Conservation (phyloP, 2,329 filamentous ascomycete species). For the Verticillium zaregamsianum region DNA sequence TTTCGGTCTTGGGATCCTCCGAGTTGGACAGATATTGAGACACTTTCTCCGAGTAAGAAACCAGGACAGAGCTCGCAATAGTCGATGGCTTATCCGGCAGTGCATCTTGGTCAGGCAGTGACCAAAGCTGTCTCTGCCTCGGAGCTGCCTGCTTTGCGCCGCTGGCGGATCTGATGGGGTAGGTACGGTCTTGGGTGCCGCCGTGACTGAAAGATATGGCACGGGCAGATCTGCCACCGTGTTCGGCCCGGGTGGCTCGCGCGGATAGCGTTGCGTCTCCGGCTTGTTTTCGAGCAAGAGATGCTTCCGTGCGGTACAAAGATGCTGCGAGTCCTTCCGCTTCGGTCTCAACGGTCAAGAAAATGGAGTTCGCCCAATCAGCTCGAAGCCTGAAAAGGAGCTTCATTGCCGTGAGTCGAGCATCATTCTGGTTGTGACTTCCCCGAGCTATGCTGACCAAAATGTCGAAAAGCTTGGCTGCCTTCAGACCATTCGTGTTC, state of each 20-base stretch:
- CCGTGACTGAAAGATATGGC: conserved; percentile 49
- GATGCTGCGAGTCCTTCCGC: conserved; percentile 68
- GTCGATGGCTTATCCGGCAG: conserved; percentile 44
- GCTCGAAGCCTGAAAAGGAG: conserved; percentile 78
- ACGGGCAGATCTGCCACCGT: conserved; percentile 37
- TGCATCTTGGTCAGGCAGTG: conserved; percentile 51
- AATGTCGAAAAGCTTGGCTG: conserved; percentile 56
- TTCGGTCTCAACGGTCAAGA: conserved; percentile 66
- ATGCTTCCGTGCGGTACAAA: conserved; percentile 60
- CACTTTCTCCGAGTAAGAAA: conserved; percentile 29
- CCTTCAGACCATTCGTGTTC: conserved; percentile 61
- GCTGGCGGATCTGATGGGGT: conserved; percentile 37
- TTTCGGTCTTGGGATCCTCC: conserved; percentile 12
- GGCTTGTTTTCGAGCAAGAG: conserved; percentile 44
- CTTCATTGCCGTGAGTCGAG: conserved; percentile 71
- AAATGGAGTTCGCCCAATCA: conserved; percentile 74
- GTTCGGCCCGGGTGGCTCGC: conserved; percentile 41
- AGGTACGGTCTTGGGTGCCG: conserved; percentile 36
- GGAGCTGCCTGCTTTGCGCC: conserved; percentile 25
- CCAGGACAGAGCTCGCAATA: conserved; percentile 46
- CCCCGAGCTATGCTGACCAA: conserved; percentile 61
- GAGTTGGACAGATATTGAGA: conserved; percentile 8
- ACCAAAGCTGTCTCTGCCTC: conserved; percentile 52
- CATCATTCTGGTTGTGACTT: conserved; percentile 58
- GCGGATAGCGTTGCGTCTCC: conserved; percentile 45